Evolutionary conservation across 441 rosid genomes (phyloP).

Genomic region (Aquilaria agallochum): DNA sequence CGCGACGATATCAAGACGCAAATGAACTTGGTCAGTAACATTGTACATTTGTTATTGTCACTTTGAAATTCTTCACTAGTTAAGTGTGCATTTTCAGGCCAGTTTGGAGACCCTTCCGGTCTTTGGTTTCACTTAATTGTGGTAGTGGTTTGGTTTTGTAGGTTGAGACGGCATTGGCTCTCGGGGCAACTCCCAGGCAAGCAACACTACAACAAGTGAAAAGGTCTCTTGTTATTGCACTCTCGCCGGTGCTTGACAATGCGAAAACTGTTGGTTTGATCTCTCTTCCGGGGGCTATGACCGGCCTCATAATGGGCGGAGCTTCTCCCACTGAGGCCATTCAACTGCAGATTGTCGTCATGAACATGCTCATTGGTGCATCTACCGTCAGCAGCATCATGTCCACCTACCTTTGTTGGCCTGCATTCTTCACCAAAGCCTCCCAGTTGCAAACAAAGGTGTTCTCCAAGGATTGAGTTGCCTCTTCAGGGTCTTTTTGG

Average conservation of each 20-base stretch:
- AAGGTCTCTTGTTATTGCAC: conserved; percentile 67
- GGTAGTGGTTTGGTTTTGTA: conserved; percentile 7
- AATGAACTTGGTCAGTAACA: conserved; percentile 42
- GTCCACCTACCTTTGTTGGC: conserved; percentile 79
- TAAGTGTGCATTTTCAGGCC: no score
- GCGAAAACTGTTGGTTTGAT: conserved; percentile 90
- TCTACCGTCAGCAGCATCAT: conserved; percentile 75
- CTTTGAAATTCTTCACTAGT: no score
- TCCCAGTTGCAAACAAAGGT: conserved; percentile 61
- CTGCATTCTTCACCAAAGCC: conserved; percentile 81
- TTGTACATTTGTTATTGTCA: no score
- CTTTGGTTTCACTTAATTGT: no score
- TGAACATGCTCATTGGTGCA: conserved; percentile 93
- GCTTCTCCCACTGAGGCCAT: conserved; percentile 88
- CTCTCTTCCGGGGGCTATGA: conserved; percentile 92
- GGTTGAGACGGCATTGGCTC: conserved; percentile 94
- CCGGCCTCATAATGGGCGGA: conserved; percentile 95
- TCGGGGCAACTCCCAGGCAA: conserved; percentile 84
- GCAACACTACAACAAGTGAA: conserved; percentile 71
- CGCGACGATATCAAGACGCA: conserved; percentile 82
- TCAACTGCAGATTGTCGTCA: conserved; percentile 85
- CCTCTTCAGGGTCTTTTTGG: background rate
- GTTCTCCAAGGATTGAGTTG: conserved; percentile 33
- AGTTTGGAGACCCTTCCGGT: no score
- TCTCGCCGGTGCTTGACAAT: conserved; percentile 84